phyloP scores from a whole-genome alignment of 2,329 filamentous ascomycete species.

The Fusarium napiforme region DNA sequence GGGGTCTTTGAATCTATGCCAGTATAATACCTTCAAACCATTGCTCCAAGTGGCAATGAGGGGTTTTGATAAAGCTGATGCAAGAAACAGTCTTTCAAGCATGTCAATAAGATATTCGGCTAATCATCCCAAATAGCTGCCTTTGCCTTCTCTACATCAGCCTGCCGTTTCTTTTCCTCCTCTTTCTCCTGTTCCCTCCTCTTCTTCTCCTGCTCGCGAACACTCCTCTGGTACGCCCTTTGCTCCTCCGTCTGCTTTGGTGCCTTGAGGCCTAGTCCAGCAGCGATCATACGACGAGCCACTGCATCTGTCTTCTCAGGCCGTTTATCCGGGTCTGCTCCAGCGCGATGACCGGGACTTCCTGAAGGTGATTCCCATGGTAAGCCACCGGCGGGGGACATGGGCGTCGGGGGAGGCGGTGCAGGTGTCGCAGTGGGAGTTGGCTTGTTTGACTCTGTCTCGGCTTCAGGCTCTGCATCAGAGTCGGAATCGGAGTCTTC shows the following conservation, averaged over 20 bases:
- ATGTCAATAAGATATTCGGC: not conserved
- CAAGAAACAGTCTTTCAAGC: not conserved
- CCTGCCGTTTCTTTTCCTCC: slow-evolving; percentile 68
- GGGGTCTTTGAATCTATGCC: not conserved
- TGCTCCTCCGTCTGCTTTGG: slow-evolving; percentile 90
- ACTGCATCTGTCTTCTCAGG: slow-evolving; percentile 96
- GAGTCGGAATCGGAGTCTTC: slow-evolving; percentile 68
- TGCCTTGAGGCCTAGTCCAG: slow-evolving; percentile 82
- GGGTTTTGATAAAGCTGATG: not conserved
- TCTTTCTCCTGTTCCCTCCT: slow-evolving; percentile 77
- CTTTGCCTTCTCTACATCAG: slow-evolving; percentile 80
- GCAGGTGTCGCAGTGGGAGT: slow-evolving; percentile 54
- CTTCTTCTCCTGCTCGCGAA: slow-evolving; percentile 86
- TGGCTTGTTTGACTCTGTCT: slow-evolving; percentile 43
- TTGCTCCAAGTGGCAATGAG: not conserved
- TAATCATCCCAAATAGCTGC: slow-evolving; percentile 86
- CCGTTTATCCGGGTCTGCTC: slow-evolving; percentile 50
- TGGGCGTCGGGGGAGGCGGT: slow-evolving; percentile 75
- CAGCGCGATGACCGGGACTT: slow-evolving; percentile 7
- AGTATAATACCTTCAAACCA: no score
- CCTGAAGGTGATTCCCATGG: slow-evolving; percentile 36
- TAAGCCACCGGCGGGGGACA: slow-evolving; percentile 57
- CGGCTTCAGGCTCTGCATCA: slow-evolving; percentile 49
- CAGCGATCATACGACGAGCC: slow-evolving; percentile 88
- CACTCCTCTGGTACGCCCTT: slow-evolving; percentile 82